Percentiles rank a stretch among this genome's conserved stretches.
Conservation (phyloP, 2,329 filamentous ascomycete genomes). For the Chrysoporthe deuterocubensis region DNA sequence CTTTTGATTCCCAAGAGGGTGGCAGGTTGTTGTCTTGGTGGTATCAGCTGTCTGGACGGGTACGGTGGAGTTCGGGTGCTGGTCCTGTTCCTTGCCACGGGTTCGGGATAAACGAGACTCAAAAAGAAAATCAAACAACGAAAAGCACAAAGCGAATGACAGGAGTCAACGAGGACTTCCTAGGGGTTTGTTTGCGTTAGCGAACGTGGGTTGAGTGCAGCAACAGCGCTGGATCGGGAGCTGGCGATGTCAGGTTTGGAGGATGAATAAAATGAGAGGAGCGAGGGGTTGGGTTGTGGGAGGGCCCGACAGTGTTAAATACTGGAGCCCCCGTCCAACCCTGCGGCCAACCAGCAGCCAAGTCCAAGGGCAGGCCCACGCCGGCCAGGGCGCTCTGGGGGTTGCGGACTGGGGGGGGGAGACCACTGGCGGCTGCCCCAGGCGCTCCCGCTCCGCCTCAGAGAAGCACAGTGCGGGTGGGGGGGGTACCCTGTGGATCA, state of each 20-base stretch:
- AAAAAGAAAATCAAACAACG: conserved; percentile 43
- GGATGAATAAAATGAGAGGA: conserved; percentile 25
- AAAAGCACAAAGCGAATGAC: conserved; percentile 71
- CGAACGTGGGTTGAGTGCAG: conserved; percentile 51
- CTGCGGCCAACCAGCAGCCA: conserved; percentile 7
- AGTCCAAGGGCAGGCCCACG: conserved; percentile 1
- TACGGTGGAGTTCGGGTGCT: conserved; percentile 23
- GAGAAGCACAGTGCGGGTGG: conserved; percentile 9
- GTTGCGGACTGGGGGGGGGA: conserved; percentile 18
- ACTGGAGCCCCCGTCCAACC: conserved; percentile 16
- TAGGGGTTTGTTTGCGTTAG: conserved; percentile 51
- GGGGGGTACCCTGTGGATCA: background rate
- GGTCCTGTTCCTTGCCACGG: conserved; percentile 31
- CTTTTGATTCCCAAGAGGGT: background rate
- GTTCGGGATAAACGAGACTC: conserved; percentile 22
- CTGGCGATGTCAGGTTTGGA: conserved; percentile 37
- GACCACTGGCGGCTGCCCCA: conserved; percentile 13
- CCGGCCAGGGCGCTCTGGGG: conserved; percentile 12
- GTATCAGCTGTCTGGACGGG: conserved; percentile 7
- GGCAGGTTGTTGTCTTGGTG: background rate
- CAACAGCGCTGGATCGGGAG: conserved; percentile 44
- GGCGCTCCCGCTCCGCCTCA: conserved; percentile 8
- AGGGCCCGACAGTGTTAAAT: conserved; percentile 29
- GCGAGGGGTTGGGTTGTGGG: conserved; percentile 26
- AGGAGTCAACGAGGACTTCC: conserved; percentile 77